A percentile compares a stretch with the other conserved stretches of the same genome.
phyloP scores from a whole-genome alignment of 2,329 filamentous ascomycete species.

The Fusarium sp. region DNA sequence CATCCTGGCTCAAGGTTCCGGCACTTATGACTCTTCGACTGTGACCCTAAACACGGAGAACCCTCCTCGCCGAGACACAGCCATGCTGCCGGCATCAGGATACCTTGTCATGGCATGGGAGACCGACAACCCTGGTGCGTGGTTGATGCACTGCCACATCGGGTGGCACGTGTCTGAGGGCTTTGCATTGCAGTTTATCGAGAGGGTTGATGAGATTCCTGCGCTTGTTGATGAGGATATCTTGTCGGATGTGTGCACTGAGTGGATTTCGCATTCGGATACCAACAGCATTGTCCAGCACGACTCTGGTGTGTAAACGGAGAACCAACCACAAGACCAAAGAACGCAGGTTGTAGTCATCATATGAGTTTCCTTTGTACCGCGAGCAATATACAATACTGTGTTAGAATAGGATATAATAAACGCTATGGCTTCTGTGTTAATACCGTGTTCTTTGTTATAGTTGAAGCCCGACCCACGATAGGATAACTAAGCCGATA shows the following conservation, averaged over 20 bases:
- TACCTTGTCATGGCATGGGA: slow-evolving; percentile 12
- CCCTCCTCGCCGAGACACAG: slow-evolving; percentile 14
- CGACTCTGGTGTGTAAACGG: not conserved
- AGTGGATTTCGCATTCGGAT: not conserved
- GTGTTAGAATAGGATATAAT: too few relatives aligned
- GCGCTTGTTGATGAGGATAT: not conserved
- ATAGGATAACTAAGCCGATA: too few relatives aligned
- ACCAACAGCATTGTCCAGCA: not conserved
- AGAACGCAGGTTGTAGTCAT: not conserved
- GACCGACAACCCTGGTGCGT: slow-evolving; percentile 11
- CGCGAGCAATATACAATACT: too few relatives aligned
- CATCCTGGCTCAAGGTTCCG: slow-evolving; percentile 33
- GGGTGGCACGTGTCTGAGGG: not conserved
- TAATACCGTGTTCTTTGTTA: too few relatives aligned
- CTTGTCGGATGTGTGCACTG: not conserved
- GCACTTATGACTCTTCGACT: slow-evolving; percentile 24
- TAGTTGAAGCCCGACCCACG: too few relatives aligned
- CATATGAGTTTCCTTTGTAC: too few relatives aligned
- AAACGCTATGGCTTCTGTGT: too few relatives aligned
- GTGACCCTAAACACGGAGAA: slow-evolving; percentile 21
- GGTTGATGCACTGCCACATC: slow-evolving; percentile 20
- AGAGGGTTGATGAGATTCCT: not conserved
- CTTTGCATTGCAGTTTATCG: not conserved
- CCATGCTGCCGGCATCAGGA: slow-evolving; percentile 10
- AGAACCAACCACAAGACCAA: not conserved